Base-by-base conservation (phyloP, 148 eudicot genomes). In the Polygonum maritimum region DNA sequence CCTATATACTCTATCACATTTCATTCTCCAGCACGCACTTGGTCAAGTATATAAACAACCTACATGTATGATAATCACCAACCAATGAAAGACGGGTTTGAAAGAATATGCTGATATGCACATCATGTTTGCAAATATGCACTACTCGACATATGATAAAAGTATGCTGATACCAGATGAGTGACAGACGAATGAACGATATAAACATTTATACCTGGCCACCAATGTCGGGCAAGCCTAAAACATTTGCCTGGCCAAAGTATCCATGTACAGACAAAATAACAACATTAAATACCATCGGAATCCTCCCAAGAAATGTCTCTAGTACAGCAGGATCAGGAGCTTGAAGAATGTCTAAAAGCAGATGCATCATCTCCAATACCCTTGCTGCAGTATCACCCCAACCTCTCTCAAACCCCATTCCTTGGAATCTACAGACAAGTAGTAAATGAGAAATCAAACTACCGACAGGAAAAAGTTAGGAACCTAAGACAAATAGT, bases 341-440 rank as follows among this genome's bases (percentile, higher is more conserved):
- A 80, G 99, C 99, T 81, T 96, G 98, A 75, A 96, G 94, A 78
- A 91, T 92, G 76, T 96, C 98, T 44, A 86, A 85, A n/a, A 96
- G 97, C 21, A 87, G 85, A 78, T 89, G 98, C 94, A 95, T 91
- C 97, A 91, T 96, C 71, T 89, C 88, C 79, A 89, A 69, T 80
- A 88, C 96, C 55, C 85, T 78, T 80, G 75, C 83, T n/a, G 94
- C 89, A 58, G 89, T 86, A 76, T 87, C 90, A 75, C 99, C 99
- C 99, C 99, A 92, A 76, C 99, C 99, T 84, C 86, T 89, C 78
- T 96, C 99, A 79, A 96, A 92, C 22, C 99, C 99, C 97, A 92
- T 73, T 62, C 84, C 98, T 85, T 92, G 98, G 77, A 92, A 85
- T 51, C 98, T 95, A 79, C 75, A 86, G 26, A 38, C 26, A 54